Evolutionary conservation across 225 moss, liverwort and hornwort genomes (phyloP), one percentile per base, ranked within the genome.

Genomic region (Asterella californica): DNA sequence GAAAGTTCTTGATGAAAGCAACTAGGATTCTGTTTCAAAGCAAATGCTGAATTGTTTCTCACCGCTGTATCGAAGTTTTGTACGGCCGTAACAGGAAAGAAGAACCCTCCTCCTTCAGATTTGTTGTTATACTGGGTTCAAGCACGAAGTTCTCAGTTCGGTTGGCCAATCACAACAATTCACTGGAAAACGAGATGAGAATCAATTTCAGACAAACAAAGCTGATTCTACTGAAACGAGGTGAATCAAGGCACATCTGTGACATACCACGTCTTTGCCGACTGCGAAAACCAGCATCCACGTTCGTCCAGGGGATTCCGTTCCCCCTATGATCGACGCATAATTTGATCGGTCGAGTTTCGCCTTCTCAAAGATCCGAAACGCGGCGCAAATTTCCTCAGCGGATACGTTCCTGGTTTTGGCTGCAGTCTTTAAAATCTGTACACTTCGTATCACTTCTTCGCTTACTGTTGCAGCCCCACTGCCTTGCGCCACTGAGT

Each of bases 261-360:
- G 29, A 62, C 75, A 47, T 87, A 99, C 94, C 88, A 89, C 60
- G 0, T 87, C 70, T 32, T 87, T 15, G 38, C 64, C 76, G n/a
- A 76, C 30, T 45, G 3, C 80, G 75, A 91, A 95, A 65, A 99
- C n/a, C 3, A 99, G 92, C 93, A 99, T 92, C 99, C 95, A 99
- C 0, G 90, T 91, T 53, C 93, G 81, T 7, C 93, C 95, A 0
- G 92, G 95, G 1, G 93, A 93, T 21, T 93, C 74, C 0, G 84
- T 89, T 8, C 95, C 92, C 12, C 95, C 93, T 4, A 99, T 55
- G 52, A 78, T 55, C 3, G 88, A 42, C 6, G 87, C 82, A 76
- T 95, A 95, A 61, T 84, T 82, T 2, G 88, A 81, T 63, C 95
- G 92, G 83, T 99, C 92, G 0, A 95, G 47, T 84, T 93, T 93